These are phyloP conservation scores for Sanguinoderma infundibulare DNA, from an alignment of 1,284 basidiomycete genomes.

Conservation along the genomic window DNA sequence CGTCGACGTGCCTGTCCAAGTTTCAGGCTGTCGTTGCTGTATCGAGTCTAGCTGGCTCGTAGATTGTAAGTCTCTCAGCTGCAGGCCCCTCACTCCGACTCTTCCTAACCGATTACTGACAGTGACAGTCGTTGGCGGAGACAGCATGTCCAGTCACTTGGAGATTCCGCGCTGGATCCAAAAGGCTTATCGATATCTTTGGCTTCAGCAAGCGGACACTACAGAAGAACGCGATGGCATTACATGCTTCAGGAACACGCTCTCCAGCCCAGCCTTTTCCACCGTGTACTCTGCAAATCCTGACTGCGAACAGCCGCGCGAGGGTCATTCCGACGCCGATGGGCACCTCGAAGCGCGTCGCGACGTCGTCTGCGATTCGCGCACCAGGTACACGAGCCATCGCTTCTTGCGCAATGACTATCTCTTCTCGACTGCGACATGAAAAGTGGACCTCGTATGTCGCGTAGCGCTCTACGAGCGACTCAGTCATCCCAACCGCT, in stretches of 20 bases:
- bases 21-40: background rate
- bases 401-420: slow-evolving; percentile 55
- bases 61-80: too few relatives aligned
- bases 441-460: slow-evolving; percentile 83
- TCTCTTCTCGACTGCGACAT: slow-evolving; percentile 64
- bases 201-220: too few relatives aligned
- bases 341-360: slow-evolving; percentile 79
- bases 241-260: slow-evolving; percentile 75
- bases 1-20: slow-evolving; percentile 58
- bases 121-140: too few relatives aligned
- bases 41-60: slow-evolving; percentile 7
- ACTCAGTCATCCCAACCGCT: slow-evolving; percentile 71
- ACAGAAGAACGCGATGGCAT: too few relatives aligned
- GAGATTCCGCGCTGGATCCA: too few relatives aligned
- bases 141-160: too few relatives aligned
- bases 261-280: slow-evolving; percentile 71
- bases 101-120: too few relatives aligned
- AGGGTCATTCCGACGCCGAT: slow-evolving; percentile 50
- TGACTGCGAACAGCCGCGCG: slow-evolving; percentile 59
- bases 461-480: slow-evolving; percentile 67
- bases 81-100: too few relatives aligned
- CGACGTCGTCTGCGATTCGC: slow-evolving; percentile 73
- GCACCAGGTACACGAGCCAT: slow-evolving; percentile 69
- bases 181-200: too few relatives aligned
- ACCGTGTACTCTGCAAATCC: slow-evolving; percentile 70